Evolutionary conservation across 2,329 filamentous ascomycete genomes (phyloP).

Genomic region (Microdochium trichocladiopsis): DNA sequence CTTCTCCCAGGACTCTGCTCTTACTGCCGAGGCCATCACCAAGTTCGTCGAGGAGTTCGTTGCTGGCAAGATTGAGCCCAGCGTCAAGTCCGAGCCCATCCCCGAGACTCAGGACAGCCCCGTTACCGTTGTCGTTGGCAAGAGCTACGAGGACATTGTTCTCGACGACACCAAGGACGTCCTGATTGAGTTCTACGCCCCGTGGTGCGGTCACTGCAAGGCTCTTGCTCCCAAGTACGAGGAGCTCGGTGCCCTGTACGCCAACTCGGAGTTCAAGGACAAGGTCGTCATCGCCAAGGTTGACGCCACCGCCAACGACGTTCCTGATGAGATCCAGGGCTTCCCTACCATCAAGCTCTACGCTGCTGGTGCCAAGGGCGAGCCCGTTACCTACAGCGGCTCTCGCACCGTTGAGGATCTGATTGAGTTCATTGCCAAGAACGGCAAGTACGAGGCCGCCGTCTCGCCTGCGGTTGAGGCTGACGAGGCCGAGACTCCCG

Average conservation of each 20-base stretch:
- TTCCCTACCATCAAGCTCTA: conserved; percentile 99
- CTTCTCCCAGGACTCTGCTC: conserved; percentile 75
- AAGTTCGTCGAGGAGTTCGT: conserved; percentile 82
- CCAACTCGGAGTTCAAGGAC: conserved; percentile 70
- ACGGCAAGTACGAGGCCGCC: conserved; percentile 80
- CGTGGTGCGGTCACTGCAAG: conserved; percentile 99
- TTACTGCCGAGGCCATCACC: conserved; percentile 64
- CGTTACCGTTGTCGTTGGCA: conserved; percentile 83
- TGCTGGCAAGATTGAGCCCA: conserved; percentile 83
- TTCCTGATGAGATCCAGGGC: conserved; percentile 91
- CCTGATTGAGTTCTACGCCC: conserved; percentile 95
- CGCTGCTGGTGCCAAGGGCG: conserved; percentile 81
- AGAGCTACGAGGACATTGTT: conserved; percentile 88
- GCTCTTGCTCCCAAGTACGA: conserved; percentile 95
- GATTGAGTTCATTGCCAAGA: conserved; percentile 87
- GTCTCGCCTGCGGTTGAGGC: conserved; percentile 40
- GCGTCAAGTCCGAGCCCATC: conserved; percentile 97
- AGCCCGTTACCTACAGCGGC: conserved; percentile 81
- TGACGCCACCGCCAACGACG: conserved; percentile 91
- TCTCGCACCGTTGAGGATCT: conserved; percentile 87
- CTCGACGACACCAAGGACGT: conserved; percentile 95
- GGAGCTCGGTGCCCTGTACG: conserved; percentile 73
- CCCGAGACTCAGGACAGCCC: conserved; percentile 89
- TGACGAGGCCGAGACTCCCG: conserved; percentile 44
- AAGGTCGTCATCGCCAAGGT: conserved; percentile 95